A percentile compares a stretch with the other conserved stretches of the same genome.
phyloP scores from a whole-genome alignment of 305 asterid genomes.

The Galium porrigens region DNA sequence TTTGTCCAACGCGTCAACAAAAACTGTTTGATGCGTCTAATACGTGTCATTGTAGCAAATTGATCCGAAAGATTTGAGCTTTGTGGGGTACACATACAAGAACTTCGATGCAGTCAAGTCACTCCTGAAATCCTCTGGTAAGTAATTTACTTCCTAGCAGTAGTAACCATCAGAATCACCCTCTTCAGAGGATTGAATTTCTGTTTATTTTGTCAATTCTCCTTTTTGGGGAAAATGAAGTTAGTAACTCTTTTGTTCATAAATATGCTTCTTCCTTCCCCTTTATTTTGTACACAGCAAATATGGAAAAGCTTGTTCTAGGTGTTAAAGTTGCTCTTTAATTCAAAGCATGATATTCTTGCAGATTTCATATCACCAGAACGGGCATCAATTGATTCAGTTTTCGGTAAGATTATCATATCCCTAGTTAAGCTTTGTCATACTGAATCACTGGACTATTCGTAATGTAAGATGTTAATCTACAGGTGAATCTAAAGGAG shows the following conservation, averaged over 20 bases:
- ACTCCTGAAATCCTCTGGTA: constrained; percentile 29
- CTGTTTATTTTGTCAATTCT: not conserved
- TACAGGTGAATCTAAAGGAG: constrained; percentile 34
- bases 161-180: not conserved
- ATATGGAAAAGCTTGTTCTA: not conserved
- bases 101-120: constrained; percentile 43
- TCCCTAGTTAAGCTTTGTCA: not conserved
- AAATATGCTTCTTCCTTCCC: not conserved
- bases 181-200: not conserved
- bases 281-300: not conserved
- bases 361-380: constrained; percentile 44
- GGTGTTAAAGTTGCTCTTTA: not conserved
- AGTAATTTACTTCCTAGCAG: constrained; percentile 12
- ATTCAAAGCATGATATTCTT: constrained; percentile 1
- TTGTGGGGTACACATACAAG: constrained; percentile 43
- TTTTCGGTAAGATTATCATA: constrained; percentile 30
- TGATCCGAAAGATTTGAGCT: constrained; percentile 34
- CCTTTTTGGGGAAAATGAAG: not conserved
- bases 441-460: not conserved
- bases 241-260: not conserved
- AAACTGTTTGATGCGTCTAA: constrained; percentile 8
- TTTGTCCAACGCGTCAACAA: not conserved
- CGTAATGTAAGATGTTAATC: constrained; percentile 8
- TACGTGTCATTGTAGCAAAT: constrained; percentile 1
- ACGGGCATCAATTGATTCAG: constrained; percentile 40